These are phyloP conservation scores for Apiospora marii DNA, from an alignment of 2,329 filamentous ascomycete species.

Conservation along the genomic window DNA sequence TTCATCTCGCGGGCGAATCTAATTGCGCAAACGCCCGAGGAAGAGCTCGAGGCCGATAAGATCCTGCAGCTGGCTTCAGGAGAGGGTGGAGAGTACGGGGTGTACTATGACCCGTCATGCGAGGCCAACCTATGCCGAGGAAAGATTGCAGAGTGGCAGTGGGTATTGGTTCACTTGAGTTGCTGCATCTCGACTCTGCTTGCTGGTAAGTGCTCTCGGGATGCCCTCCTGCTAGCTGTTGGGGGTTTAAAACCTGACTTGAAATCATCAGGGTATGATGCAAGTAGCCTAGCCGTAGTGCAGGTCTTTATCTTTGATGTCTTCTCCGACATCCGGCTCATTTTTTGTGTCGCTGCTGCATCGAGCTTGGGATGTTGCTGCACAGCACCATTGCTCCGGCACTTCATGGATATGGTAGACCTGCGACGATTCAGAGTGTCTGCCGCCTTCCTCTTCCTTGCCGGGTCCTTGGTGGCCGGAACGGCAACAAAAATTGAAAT, in stretches of 20 bases:
- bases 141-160: constrained; percentile 2
- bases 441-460: not conserved
- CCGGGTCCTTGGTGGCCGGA: not conserved
- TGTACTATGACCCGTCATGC: constrained; percentile 10
- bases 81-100: not conserved
- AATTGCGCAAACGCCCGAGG: constrained; percentile 15
- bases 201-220: not conserved
- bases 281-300: not conserved
- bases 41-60: constrained; percentile 9
- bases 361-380: constrained; percentile 7
- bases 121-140: not conserved
- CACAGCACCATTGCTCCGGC: not conserved
- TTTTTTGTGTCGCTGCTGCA: not conserved
- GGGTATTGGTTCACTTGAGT: not conserved
- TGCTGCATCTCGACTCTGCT: constrained; percentile 3
- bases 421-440: constrained; percentile 2
- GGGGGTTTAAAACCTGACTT: not conserved
- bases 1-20: constrained; percentile 16
- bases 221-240: not conserved
- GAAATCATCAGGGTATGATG: not conserved
- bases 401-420: constrained; percentile 18
- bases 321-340: not conserved
- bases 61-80: constrained; percentile 21
- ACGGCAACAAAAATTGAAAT: not conserved
- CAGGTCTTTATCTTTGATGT: not conserved